Evolutionary conservation across 1,139 yeast genomes (phyloP), one percentile per base, ranked within the genome.

Genomic region (Trichomonascaceae sp.): DNA sequence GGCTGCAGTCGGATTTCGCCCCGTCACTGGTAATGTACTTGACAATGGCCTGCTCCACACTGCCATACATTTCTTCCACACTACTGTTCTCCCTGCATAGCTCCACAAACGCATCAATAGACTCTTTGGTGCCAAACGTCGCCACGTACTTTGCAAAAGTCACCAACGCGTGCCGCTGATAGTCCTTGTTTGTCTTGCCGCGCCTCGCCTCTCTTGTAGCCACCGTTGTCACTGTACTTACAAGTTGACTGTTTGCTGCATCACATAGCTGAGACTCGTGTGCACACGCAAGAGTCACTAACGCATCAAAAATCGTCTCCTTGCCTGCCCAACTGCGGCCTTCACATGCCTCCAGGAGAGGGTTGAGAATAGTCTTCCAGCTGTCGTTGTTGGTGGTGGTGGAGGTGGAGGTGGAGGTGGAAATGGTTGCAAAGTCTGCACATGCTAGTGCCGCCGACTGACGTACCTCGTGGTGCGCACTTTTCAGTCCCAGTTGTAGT

Each of bases 321-420:
- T 89, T 89, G 5, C 97, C 97, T 14, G 68, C 68, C 93, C 95
- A 89, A 6, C 92, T 71, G 40, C 89, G 71, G 0, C 96, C 96
- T 36, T 67, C 64, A 39, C 77, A 66, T 0, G 93, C 74, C 29
- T 67, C 69, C 16, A 81, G 50, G 34, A 85, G 61, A 4, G 76
- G 62, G 0, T 60, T 20, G 6, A 20, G 9, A 20, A 20, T 20
- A n/a, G n/a, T n/a, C n/a, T n/a, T n/a, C n/a, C n/a, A n/a, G n/a
- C n/a, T n/a, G n/a, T n/a, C n/a, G n/a, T n/a, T n/a, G n/a, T n/a
- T n/a, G n/a, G n/a, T n/a, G n/a, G n/a, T n/a, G n/a, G n/a, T n/a
- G n/a, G n/a, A n/a, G 6, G 6, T 11, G 6, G 23, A 11, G 9
- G 23, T 8, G 6, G 23, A 20, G 11, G 23, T 11, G 6, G 6